Percentiles rank a stretch among this genome's conserved stretches.
Evolutionary conservation across 345 rosid genomes (phyloP).

Genomic region (Sonneratia caseolaris): DNA sequence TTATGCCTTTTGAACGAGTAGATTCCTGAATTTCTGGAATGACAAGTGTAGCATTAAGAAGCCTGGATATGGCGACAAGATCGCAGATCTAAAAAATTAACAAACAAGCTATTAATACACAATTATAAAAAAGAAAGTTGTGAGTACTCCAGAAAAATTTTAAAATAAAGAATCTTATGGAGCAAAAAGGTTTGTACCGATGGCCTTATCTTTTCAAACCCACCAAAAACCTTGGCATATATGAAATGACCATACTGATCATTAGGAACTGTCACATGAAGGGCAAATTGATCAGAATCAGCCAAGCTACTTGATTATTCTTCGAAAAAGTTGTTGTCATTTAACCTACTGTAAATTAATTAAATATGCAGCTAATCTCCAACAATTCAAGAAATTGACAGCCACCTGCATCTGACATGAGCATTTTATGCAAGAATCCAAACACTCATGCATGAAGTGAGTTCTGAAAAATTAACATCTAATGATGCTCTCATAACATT

Average conservation of each 20-base stretch:
- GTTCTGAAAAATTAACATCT: background rate
- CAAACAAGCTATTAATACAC: slow-evolving; percentile 22
- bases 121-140: background rate
- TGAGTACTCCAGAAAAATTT: background rate
- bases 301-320: background rate
- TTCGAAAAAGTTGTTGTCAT: background rate
- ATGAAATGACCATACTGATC: slow-evolving; percentile 58
- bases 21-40: slow-evolving; percentile 97
- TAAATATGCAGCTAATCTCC: background rate
- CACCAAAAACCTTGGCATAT: slow-evolving; percentile 89
- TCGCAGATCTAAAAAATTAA: slow-evolving; percentile 89
- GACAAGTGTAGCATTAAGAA: slow-evolving; percentile 98
- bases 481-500: background rate
- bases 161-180: background rate
- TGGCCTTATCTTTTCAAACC: slow-evolving; percentile 71
- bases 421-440: background rate
- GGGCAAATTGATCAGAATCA: background rate
- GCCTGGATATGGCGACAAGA: slow-evolving; percentile 99
- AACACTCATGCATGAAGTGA: background rate
- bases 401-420: background rate
- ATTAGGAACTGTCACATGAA: slow-evolving; percentile 43
- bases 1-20: slow-evolving; percentile 82
- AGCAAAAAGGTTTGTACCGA: slow-evolving; percentile 36
- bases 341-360: background rate
- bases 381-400: background rate